Evolutionary conservation across 352 stramenopile genomes (phyloP), one percentile per base, ranked within the genome.

Genomic region (Phytophthora idaei): DNA sequence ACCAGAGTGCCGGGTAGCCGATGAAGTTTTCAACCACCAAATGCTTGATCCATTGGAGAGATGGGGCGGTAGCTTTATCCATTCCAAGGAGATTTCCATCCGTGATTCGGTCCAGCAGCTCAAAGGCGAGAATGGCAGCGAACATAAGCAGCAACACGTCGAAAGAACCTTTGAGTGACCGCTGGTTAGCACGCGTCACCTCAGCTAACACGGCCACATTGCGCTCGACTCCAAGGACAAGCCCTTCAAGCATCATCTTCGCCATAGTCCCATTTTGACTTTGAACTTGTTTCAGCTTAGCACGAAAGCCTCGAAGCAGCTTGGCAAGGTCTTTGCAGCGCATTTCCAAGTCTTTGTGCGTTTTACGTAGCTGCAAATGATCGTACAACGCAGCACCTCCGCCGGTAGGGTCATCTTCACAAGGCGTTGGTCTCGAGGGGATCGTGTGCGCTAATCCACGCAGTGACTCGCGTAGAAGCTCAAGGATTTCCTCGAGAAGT

Each of bases 401-500:
- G 5, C 61, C 70, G 1, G 81, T 85, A 50, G 95, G 73, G 58
- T 98, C 95, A 29, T 85, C 77, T 7, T 95, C 94, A 54, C 97
- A 90, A 21, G 81, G 81, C 12, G 42, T 69, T 17, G 66, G 66
- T 12, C 71, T 47, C 5, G 42, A 57, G 1, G 97, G 96, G 12
- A 99, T 89, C 10, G 61, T 69, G 9, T 63, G 66, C 42, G 95
- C 75, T 48, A 98, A 92, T 25, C 92, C 81, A 32, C 90, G 90
- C 44, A 99, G 86, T 27, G 96, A 98, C 59, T 99, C 97, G 1
- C 89, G 78, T 29, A 99, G 67, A 44, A 99, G 97, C 34, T 92
- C 93, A 21, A 99, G 77, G 39, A 99, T 98, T 81, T 99, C 96
- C 67, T 99, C 95, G 12, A 99, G 73, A 29, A 98, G 62, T 34